Evolutionary conservation across 169 alveolate genomes (phyloP).

Genomic region (Eimeria falciformis): DNA sequence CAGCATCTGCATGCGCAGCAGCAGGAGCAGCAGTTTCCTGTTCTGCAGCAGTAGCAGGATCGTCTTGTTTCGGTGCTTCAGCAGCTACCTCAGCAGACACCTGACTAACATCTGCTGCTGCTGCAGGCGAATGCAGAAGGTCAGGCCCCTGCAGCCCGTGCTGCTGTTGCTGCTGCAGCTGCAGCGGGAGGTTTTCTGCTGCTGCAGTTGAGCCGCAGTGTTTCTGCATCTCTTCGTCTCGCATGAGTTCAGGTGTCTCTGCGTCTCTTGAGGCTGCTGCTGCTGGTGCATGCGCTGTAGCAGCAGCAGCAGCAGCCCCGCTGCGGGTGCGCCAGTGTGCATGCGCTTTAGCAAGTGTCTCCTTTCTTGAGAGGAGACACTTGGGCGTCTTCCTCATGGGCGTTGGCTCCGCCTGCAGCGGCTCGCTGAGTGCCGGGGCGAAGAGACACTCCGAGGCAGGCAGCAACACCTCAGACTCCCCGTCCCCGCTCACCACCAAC

Average conservation of each 20-base stretch:
- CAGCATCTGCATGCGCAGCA: not conserved
- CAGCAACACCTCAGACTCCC: constrained; percentile 52
- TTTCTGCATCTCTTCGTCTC: not conserved
- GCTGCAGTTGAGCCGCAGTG: not conserved
- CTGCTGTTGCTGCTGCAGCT: constrained; percentile 56
- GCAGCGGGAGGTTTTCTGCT: not conserved
- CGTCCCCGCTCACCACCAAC: constrained; percentile 50
- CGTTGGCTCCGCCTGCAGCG: constrained; percentile 44
- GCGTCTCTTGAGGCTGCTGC: not conserved
- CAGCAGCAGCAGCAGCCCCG: constrained; percentile 54
- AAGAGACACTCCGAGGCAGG: constrained; percentile 19
- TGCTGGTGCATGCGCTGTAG: constrained; percentile 12
- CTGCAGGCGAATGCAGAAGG: too few relatives aligned
- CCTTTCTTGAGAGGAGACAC: constrained; percentile 20
- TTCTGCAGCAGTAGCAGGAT: too few relatives aligned
- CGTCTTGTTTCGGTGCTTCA: too few relatives aligned
- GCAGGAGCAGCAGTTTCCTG: too few relatives aligned
- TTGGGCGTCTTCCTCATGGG: constrained; percentile 60
- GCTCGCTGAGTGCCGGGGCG: constrained; percentile 55
- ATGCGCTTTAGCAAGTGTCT: constrained; percentile 3
- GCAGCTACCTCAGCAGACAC: too few relatives aligned
- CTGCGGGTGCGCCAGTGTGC: constrained; percentile 8
- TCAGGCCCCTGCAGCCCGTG: constrained; percentile 16
- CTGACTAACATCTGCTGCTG: too few relatives aligned
- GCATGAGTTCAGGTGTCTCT: not conserved